These are phyloP conservation scores for Naegleria lovaniensis DNA, from an alignment of 208 protist species.

Conservation along the genomic window DNA sequence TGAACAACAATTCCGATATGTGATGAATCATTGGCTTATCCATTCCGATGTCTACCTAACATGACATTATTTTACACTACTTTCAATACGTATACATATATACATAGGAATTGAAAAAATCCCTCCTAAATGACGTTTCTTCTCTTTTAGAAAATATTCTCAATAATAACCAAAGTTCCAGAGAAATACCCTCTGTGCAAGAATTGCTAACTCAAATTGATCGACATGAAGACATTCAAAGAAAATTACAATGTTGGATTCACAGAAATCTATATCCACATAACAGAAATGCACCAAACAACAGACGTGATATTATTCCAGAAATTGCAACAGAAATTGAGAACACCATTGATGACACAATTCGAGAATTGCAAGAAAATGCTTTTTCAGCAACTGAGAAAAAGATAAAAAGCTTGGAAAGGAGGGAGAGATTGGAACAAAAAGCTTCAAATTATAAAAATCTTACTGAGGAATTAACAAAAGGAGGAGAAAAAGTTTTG, in stretches of 20 bases:
- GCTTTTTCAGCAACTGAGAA: neutral
- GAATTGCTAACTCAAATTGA: neutral
- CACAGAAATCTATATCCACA: neutral
- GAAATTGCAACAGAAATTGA: constrained; percentile 10
- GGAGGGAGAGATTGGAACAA: neutral
- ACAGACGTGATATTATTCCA: neutral
- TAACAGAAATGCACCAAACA: neutral
- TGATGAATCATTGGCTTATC: too few relatives aligned
- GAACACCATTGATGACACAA: neutral
- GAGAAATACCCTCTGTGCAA: neutral
- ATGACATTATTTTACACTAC: too few relatives aligned
- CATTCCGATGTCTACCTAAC: too few relatives aligned
- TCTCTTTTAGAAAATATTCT: neutral
- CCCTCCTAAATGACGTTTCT: neutral
- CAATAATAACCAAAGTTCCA: neutral
- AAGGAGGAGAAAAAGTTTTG: neutral
- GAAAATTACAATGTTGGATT: neutral
- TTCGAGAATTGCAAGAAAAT: neutral
- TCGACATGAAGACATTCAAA: neutral
- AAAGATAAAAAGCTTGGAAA: neutral
- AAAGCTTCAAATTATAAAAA: neutral
- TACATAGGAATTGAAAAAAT: neutral
- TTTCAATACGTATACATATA: constrained; percentile 60
- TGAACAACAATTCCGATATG: too few relatives aligned
- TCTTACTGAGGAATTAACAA: neutral